Conservation (phyloP, 1,284 basidiomycete genomes). For the Inonotus hispidus region DNA sequence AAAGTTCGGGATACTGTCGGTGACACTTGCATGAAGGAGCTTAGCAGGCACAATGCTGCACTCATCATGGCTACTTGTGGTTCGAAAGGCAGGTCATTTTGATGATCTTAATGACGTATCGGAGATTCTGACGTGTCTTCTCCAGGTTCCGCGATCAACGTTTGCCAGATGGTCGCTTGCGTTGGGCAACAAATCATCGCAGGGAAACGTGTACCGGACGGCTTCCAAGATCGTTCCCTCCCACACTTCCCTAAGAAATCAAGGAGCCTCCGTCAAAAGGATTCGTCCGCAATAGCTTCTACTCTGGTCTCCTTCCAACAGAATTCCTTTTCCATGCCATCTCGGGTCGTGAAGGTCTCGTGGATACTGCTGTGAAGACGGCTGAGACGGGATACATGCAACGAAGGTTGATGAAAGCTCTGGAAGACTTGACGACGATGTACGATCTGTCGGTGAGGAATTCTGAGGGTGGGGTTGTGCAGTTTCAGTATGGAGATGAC, state of each 20-base stretch:
- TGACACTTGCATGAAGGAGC: constrained; percentile 96
- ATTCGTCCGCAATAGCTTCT: constrained; percentile 98
- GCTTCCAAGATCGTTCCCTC: constrained; percentile 97
- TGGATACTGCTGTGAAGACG: constrained; percentile 99
- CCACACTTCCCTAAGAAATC: constrained; percentile 98
- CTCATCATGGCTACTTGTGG: constrained; percentile 99
- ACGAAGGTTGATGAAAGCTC: constrained; percentile 96
- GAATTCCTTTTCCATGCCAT: constrained; percentile 99
- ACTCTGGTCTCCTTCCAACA: constrained; percentile 88
- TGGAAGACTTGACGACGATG: constrained; percentile 95
- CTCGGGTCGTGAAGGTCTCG: constrained; percentile 96
- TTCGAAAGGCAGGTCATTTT: constrained; percentile 73
- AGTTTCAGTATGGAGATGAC: constrained; percentile 97
- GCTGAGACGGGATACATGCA: constrained; percentile 99
- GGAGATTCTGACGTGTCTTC: neutral
- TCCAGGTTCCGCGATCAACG: constrained; percentile 95
- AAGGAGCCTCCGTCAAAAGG: constrained; percentile 97
- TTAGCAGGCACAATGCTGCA: constrained; percentile 94
- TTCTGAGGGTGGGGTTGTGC: constrained; percentile 94
- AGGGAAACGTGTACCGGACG: constrained; percentile 97
- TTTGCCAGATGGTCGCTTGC: constrained; percentile 99
- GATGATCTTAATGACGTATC: too few species aligned
- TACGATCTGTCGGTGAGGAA: constrained; percentile 98
- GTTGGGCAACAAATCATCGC: constrained; percentile 99
- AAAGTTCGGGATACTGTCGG: constrained; percentile 96